phyloP scores from a whole-genome alignment of 139 green algal genomes.

The Spirogloea muscicola region DNA sequence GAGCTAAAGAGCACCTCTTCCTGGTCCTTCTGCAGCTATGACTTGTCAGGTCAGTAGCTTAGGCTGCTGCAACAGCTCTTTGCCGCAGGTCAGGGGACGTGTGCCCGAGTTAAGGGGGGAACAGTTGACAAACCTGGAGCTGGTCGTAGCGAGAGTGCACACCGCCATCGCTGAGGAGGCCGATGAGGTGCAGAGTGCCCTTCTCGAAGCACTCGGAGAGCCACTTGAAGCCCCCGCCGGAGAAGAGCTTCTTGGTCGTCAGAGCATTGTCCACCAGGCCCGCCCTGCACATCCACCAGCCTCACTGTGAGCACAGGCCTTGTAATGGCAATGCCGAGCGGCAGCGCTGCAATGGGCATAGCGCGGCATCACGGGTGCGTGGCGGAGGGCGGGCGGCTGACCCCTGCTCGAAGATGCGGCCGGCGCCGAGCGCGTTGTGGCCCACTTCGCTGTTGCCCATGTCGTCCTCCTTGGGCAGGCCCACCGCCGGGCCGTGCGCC shows the following conservation, averaged over 20 bases:
- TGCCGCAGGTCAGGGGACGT: too few species aligned
- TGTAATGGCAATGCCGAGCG: too few species aligned
- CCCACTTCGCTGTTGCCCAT: conserved; percentile 90
- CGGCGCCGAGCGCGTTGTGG: conserved; percentile 92
- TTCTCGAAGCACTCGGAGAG: conserved; percentile 67
- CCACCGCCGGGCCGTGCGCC: conserved; percentile 87
- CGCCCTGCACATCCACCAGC: conserved; percentile 54
- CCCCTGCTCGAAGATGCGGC: conserved; percentile 87
- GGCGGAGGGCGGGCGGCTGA: neutral
- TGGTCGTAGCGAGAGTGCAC: conserved; percentile 90
- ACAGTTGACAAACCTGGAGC: too few species aligned
- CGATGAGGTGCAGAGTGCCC: conserved; percentile 92
- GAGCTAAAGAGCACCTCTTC: too few species aligned
- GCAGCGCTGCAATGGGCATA: neutral
- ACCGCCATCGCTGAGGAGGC: conserved; percentile 84
- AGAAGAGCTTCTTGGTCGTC: conserved; percentile 71
- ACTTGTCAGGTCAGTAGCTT: too few species aligned
- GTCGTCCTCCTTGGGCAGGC: conserved; percentile 83
- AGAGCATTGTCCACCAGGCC: conserved; percentile 87
- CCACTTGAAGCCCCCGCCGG: conserved; percentile 77
- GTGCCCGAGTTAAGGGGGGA: too few species aligned
- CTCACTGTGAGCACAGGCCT: too few species aligned
- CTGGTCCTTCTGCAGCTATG: too few species aligned
- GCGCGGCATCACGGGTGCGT: neutral
- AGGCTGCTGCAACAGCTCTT: too few species aligned